Evolutionary conservation across 768 basidiomycete genomes (phyloP).

Genomic region (Gymnopilus dilepis): DNA sequence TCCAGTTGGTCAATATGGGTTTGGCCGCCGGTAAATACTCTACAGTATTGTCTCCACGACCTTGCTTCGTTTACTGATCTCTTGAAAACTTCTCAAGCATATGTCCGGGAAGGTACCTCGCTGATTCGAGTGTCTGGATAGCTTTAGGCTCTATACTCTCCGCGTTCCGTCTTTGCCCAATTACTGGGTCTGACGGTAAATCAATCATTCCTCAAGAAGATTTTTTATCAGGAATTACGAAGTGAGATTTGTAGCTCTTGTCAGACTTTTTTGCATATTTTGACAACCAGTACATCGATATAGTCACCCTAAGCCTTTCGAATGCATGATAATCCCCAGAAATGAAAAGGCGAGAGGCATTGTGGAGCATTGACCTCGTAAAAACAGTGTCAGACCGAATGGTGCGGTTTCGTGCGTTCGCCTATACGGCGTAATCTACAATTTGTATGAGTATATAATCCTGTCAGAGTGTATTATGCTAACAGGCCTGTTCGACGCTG

Average conservation of each 20-base stretch:
- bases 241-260: constrained; percentile 23
- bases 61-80: background rate
- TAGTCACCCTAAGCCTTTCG: constrained; percentile 35
- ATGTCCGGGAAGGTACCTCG: constrained; percentile 48
- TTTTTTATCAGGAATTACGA: constrained; percentile 39
- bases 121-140: constrained; percentile 45
- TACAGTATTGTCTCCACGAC: background rate
- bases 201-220: constrained; percentile 38
- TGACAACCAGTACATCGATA: background rate
- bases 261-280: background rate
- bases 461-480: no score
- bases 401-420: no score
- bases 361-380: background rate
- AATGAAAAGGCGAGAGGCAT: constrained; percentile 18
- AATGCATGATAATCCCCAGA: constrained; percentile 30
- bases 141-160: constrained; percentile 33
- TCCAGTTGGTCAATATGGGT: constrained; percentile 31
- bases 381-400: no score
- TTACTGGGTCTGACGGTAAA: constrained; percentile 20
- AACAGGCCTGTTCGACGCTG: no score
- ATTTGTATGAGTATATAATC: no score
- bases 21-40: constrained; percentile 30
- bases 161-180: constrained; percentile 31
- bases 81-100: constrained; percentile 13
- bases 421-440: no score